These are phyloP conservation scores for Diaporthe sp. DNA, from an alignment of 2,329 filamentous ascomycete species.

Conservation along the genomic window DNA sequence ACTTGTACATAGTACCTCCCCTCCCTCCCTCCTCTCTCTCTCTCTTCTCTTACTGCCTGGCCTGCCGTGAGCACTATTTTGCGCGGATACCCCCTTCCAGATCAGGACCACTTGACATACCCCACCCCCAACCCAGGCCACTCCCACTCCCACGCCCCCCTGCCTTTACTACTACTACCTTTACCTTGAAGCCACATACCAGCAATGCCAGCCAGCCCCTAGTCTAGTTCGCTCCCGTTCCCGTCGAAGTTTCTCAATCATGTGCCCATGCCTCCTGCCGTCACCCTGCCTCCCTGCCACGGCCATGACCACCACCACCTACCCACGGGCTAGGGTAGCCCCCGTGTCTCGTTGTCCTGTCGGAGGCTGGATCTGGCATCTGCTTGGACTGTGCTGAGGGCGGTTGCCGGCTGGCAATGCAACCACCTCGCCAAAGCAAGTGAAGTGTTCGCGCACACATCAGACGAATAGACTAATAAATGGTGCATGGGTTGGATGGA, in stretches of 20 bases:
- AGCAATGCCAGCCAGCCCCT: not conserved
- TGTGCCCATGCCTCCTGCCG: not conserved
- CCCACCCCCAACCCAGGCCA: slow-evolving; percentile 13
- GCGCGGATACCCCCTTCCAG: slow-evolving; percentile 21
- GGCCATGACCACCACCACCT: not conserved
- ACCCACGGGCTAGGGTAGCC: slow-evolving; percentile 3
- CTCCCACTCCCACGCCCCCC: not conserved
- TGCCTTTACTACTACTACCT: not conserved
- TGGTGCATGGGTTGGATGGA: not conserved
- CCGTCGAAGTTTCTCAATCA: slow-evolving; percentile 32
- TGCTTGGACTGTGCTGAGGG: slow-evolving; percentile 10
- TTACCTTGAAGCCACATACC: slow-evolving; percentile 1
- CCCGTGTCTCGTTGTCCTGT: slow-evolving; percentile 7
- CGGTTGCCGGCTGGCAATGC: slow-evolving; percentile 28
- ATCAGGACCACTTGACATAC: not conserved
- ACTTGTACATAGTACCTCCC: not conserved
- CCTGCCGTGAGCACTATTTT: slow-evolving; percentile 3
- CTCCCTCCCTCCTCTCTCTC: not conserved
- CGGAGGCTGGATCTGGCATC: slow-evolving; percentile 31
- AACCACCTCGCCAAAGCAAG: slow-evolving; percentile 14
- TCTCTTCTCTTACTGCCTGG: not conserved
- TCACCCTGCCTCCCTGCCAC: not conserved
- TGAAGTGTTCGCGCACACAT: slow-evolving; percentile 29
- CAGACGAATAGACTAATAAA: slow-evolving; percentile 27
- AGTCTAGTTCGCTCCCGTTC: slow-evolving; percentile 26